phyloP scores from a whole-genome alignment of 2,329 filamentous ascomycete genomes.

The Aspergillus thermomutatus region DNA sequence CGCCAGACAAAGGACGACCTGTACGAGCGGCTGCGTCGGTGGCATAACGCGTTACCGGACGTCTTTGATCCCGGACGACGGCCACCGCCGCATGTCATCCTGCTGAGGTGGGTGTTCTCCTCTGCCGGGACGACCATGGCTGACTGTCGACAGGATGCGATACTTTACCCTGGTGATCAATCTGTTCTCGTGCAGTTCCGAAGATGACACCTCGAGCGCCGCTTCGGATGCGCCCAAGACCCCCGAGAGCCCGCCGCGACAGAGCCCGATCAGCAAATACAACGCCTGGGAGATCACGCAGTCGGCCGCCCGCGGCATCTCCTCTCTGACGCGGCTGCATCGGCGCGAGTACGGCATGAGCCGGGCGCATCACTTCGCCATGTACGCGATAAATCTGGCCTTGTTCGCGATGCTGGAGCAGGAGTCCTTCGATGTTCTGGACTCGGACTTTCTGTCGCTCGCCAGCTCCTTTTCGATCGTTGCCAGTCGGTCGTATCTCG shows the following conservation, averaged over 20 bases:
- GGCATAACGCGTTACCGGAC: constrained; percentile 29
- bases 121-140: neutral
- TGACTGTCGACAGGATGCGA: constrained; percentile 26
- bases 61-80: constrained; percentile 23
- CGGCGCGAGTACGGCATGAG: constrained; percentile 33
- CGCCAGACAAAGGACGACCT: constrained; percentile 26
- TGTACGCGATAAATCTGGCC: constrained; percentile 39
- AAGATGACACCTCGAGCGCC: constrained; percentile 13
- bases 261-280: constrained; percentile 18
- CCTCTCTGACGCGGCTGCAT: constrained; percentile 27
- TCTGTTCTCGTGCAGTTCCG: constrained; percentile 30
- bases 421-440: constrained; percentile 29
- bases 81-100: constrained; percentile 33
- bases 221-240: constrained; percentile 23
- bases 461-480: constrained; percentile 32
- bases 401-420: constrained; percentile 33
- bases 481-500: constrained; percentile 32
- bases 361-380: constrained; percentile 34
- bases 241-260: constrained; percentile 25
- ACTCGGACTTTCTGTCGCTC: constrained; percentile 33
- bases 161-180: constrained; percentile 34
- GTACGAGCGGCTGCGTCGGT: constrained; percentile 27
- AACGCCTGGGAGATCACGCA: constrained; percentile 21
- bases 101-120: constrained; percentile 24
- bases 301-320: constrained; percentile 31